Evolutionary conservation across 2,329 filamentous ascomycete species (phyloP).

Genomic region (Alternaria novae-zelandiae): DNA sequence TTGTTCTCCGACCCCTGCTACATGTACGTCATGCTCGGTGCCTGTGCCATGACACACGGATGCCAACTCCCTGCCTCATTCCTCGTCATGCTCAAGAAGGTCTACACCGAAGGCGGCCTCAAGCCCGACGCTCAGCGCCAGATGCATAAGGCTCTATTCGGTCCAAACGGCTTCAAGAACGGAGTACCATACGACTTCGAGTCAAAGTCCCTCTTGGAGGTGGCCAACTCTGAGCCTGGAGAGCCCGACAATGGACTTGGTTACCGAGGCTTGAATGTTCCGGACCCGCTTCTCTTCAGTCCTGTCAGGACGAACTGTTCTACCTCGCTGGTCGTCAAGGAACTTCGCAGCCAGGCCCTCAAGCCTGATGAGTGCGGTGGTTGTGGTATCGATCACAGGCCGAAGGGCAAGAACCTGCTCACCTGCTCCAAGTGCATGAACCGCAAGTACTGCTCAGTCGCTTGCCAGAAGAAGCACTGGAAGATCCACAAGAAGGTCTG

Average conservation of each 20-base stretch:
- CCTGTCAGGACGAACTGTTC: slow-evolving; percentile 17
- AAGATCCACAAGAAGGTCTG: slow-evolving; percentile 43
- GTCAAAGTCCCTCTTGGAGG: slow-evolving; percentile 10
- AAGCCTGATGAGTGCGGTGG: slow-evolving; percentile 11
- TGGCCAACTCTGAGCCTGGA: background rate
- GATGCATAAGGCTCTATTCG: slow-evolving; percentile 28
- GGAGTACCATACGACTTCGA: slow-evolving; percentile 27
- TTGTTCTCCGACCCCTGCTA: slow-evolving; percentile 4
- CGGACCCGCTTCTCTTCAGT: slow-evolving; percentile 15
- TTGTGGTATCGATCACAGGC: slow-evolving; percentile 9
- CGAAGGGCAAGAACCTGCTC: slow-evolving; percentile 14
- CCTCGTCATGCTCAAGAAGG: slow-evolving; percentile 22
- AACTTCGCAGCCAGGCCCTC: slow-evolving; percentile 13
- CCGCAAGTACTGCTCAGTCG: slow-evolving; percentile 35
- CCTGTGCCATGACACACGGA: slow-evolving; percentile 27
- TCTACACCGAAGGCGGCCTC: slow-evolving; percentile 23
- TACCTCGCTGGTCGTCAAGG: slow-evolving; percentile 21
- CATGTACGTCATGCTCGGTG: slow-evolving; percentile 23
- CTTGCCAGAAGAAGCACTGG: slow-evolving; percentile 42
- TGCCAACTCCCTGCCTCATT: slow-evolving; percentile 17
- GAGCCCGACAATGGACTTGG: background rate
- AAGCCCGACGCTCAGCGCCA: slow-evolving; percentile 22
- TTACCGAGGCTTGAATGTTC: slow-evolving; percentile 19
- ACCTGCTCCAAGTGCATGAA: slow-evolving; percentile 35
- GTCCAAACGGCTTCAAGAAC: slow-evolving; percentile 20